A percentile compares a stretch with the other conserved stretches of the same genome.
phyloP scores from a whole-genome alignment of 2,329 filamentous ascomycete genomes.

The Fusarium avenaceum region DNA sequence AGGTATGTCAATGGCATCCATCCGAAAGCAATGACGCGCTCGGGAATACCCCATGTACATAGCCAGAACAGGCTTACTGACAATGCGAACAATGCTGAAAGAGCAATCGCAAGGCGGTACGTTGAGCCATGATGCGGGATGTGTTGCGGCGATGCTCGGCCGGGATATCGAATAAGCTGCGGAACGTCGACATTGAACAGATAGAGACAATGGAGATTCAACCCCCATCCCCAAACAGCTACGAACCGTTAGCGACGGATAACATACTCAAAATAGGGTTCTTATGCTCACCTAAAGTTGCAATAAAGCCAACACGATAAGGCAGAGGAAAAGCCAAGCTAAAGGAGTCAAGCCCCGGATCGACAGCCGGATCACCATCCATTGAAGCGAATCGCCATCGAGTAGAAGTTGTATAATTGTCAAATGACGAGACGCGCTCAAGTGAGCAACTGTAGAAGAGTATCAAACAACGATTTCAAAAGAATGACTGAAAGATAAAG shows the following conservation, averaged over 20 bases:
- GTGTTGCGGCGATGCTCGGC: conserved; percentile 77
- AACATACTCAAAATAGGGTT: not conserved
- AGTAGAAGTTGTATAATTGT: conserved; percentile 9
- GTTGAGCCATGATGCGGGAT: conserved; percentile 83
- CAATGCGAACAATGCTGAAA: conserved; percentile 77
- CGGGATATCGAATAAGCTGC: conserved; percentile 86
- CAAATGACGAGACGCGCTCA: conserved; percentile 5
- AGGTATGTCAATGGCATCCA: conserved; percentile 90
- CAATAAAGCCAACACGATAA: conserved; percentile 87
- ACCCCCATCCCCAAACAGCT: conserved; percentile 96
- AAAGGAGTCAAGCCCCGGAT: conserved; percentile 83
- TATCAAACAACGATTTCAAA: conserved; percentile 21
- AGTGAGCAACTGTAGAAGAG: conserved; percentile 12
- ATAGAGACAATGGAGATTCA: conserved; percentile 90
- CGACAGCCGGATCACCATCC: conserved; percentile 81
- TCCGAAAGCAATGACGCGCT: conserved; percentile 81
- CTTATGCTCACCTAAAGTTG: conserved; percentile 78
- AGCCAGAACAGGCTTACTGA: conserved; percentile 88
- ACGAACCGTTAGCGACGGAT: conserved; percentile 28
- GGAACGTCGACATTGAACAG: conserved; percentile 88
- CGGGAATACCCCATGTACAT: conserved; percentile 77
- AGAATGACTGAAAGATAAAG: conserved; percentile 27
- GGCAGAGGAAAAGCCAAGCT: conserved; percentile 89
- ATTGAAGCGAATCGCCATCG: conserved; percentile 59
- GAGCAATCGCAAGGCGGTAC: conserved; percentile 85